These are phyloP conservation scores for Penicillium verrucosum DNA, from an alignment of 2,329 filamentous ascomycete genomes.

Conservation along the genomic window DNA sequence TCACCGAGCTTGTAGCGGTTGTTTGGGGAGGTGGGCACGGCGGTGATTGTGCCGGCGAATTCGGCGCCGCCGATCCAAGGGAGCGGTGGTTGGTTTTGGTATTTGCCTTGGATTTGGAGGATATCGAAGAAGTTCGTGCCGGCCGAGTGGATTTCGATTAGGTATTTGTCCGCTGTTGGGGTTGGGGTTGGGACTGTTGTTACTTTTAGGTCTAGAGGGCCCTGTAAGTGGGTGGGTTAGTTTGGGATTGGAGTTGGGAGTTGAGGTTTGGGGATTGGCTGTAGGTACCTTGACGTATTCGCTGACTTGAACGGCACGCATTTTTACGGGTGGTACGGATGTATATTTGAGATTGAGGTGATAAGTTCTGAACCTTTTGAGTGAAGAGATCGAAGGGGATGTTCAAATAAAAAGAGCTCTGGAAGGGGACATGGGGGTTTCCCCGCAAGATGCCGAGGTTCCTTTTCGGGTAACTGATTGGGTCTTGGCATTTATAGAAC, in stretches of 20 bases:
- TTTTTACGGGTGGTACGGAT: conserved; percentile 43
- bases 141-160: conserved; percentile 79
- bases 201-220: conserved; percentile 74
- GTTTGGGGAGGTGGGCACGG: conserved; percentile 55
- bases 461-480: conserved; percentile 13
- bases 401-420: not conserved
- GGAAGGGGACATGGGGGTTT: conserved; percentile 2
- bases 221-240: conserved; percentile 47
- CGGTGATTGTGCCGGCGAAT: conserved; percentile 75
- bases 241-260: not conserved
- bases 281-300: conserved; percentile 67
- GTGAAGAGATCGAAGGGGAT: not conserved
- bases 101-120: conserved; percentile 91
- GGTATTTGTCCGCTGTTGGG: conserved; percentile 71
- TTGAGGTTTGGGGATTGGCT: not conserved
- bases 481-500: conserved; percentile 1
- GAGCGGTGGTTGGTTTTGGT: conserved; percentile 84
- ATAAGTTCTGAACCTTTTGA: not conserved
- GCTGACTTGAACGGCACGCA: conserved; percentile 72
- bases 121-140: conserved; percentile 98
- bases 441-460: conserved; percentile 26
- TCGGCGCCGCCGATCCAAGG: conserved; percentile 86
- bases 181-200: conserved; percentile 70
- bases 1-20: conserved; percentile 72
- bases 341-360: not conserved